These are phyloP conservation scores for Phytopythium sindhum DNA, from an alignment of 352 stramenopile genomes.

Conservation along the genomic window DNA sequence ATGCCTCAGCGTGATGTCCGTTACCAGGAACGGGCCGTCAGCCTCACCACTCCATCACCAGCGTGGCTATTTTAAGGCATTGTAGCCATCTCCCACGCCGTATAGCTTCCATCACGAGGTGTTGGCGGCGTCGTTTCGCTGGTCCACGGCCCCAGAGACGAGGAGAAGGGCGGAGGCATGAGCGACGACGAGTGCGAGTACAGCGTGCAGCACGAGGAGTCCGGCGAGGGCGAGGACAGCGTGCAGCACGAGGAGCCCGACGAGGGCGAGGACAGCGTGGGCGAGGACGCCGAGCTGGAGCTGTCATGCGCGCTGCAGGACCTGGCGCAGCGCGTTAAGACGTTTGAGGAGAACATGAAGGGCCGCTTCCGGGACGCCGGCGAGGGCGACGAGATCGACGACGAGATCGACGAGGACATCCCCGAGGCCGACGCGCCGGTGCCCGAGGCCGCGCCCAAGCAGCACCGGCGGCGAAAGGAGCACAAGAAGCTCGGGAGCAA, in stretches of 20 bases:
- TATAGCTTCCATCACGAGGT: too few species aligned
- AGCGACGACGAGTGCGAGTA: slow-evolving; percentile 1
- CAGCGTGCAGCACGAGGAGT: neutral
- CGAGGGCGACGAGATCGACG: slow-evolving; percentile 36
- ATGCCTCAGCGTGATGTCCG: too few species aligned
- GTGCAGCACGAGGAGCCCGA: slow-evolving; percentile 19
- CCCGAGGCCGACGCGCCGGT: slow-evolving; percentile 28
- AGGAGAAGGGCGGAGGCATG: neutral
- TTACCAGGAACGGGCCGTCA: too few species aligned
- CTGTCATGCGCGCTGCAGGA: slow-evolving; percentile 74
- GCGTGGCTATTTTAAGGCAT: too few species aligned
- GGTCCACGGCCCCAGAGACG: neutral
- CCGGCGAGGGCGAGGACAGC: slow-evolving; percentile 37
- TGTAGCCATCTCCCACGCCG: too few species aligned
- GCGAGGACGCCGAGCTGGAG: slow-evolving; percentile 72
- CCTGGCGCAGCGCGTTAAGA: slow-evolving; percentile 57
- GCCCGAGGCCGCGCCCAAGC: slow-evolving; percentile 11
- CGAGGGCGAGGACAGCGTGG: slow-evolving; percentile 52
- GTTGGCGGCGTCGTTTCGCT: neutral
- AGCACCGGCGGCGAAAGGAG: slow-evolving; percentile 15
- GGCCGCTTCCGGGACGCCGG: slow-evolving; percentile 39
- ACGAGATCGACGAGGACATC: slow-evolving; percentile 72
- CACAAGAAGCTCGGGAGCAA: slow-evolving; percentile 15
- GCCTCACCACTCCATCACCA: too few species aligned
- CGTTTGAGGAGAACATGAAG: slow-evolving; percentile 72